phyloP scores from a whole-genome alignment of 306 rosid genomes.

The Ochetophila trinervis region DNA sequence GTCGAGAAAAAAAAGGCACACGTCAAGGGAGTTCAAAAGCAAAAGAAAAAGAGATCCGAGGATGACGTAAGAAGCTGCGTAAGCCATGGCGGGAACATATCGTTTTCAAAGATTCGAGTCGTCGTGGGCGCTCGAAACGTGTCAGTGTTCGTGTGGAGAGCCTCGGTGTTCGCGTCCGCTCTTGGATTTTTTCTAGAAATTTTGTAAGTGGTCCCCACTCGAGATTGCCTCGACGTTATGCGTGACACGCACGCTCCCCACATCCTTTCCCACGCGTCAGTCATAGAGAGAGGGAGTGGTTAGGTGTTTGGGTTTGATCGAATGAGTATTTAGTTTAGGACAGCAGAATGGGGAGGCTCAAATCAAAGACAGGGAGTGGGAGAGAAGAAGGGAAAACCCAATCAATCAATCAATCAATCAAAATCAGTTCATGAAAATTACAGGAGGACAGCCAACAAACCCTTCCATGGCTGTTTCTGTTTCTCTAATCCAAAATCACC shows the following conservation, averaged over 20 bases:
- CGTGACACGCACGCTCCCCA: conserved; percentile 1
- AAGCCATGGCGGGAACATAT: conserved; percentile 6
- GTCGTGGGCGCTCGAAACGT: conserved; percentile 24
- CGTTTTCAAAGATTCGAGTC: conserved; percentile 23
- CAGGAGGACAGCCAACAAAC: too few relatives aligned
- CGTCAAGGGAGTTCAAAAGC: conserved; percentile 31
- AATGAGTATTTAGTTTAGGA: not conserved
- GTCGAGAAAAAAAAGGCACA: not conserved
- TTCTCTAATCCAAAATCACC: too few relatives aligned
- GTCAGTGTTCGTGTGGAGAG: not conserved
- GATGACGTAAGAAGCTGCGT: conserved; percentile 25
- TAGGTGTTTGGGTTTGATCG: too few relatives aligned
- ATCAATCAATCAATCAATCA: too few relatives aligned
- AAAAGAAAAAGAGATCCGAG: not conserved
- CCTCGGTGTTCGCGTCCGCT: conserved; percentile 10
- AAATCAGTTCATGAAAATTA: too few relatives aligned
- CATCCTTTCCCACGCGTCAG: too few relatives aligned
- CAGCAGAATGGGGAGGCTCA: not conserved
- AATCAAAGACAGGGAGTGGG: not conserved
- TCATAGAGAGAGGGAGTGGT: too few relatives aligned
- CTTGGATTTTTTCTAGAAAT: not conserved
- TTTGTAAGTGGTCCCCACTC: conserved; percentile 6
- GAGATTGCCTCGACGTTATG: conserved; percentile 8
- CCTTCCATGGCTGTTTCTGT: not conserved
- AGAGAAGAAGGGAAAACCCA: not conserved